Conservation (phyloP, 2,329 filamentous ascomycete genomes). For the Nothomitra cinnamomea region DNA sequence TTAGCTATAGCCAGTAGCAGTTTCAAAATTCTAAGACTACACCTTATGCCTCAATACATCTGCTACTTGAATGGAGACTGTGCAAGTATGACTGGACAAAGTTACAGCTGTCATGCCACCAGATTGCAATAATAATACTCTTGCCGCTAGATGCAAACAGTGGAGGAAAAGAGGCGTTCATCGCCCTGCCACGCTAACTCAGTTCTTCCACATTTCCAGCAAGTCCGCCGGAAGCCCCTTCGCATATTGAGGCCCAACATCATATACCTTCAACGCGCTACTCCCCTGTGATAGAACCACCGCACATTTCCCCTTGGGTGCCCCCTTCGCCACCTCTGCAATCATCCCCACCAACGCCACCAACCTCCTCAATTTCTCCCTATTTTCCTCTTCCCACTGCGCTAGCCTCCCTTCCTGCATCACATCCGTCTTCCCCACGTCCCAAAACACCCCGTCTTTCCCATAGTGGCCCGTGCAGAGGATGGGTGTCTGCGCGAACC, state of each 20-base stretch:
- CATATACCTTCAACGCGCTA: neutral
- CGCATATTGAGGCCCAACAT: neutral
- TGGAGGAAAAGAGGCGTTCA: no score
- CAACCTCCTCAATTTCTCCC: neutral
- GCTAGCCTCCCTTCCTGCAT: neutral
- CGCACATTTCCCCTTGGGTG: neutral
- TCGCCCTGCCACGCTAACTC: no score
- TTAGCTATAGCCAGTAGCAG: no score
- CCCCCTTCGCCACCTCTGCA: neutral
- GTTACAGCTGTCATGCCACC: no score
- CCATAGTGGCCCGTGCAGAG: constrained; percentile 3
- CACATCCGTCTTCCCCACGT: neutral
- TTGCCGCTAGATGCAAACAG: no score
- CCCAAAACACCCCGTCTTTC: neutral
- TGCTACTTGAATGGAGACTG: no score
- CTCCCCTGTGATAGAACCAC: neutral
- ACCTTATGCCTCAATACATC: no score
- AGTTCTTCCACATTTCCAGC: neutral
- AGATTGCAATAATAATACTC: no score
- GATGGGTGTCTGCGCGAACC: constrained; percentile 8
- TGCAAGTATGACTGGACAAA: no score
- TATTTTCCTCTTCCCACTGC: neutral
- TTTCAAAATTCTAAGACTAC: no score
- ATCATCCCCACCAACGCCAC: neutral
- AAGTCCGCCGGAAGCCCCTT: neutral